These are phyloP conservation scores for Leccinum variicolor DNA, from an alignment of 768 basidiomycete species.

Conservation along the genomic window DNA sequence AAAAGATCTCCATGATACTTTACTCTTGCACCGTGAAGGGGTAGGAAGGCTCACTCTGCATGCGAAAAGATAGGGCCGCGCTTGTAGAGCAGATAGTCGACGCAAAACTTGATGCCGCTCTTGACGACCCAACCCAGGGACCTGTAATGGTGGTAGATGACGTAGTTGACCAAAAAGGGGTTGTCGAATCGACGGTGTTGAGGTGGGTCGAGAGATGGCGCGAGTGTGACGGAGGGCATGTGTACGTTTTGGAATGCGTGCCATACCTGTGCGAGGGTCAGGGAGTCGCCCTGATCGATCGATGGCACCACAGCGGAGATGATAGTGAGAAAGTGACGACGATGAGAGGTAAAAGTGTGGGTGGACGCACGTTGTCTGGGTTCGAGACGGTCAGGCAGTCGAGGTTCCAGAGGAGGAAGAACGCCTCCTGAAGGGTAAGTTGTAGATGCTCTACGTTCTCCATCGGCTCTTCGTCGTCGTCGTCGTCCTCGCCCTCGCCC, in stretches of 20 bases:
- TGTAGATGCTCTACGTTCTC: conserved; percentile 89
- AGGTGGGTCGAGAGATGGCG: conserved; percentile 26
- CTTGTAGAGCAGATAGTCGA: conserved; percentile 92
- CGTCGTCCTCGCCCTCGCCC: conserved; percentile 8
- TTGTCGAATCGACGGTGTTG: conserved; percentile 68
- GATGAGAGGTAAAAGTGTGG: not conserved
- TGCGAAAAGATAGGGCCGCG: conserved; percentile 93
- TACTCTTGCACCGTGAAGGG: no score
- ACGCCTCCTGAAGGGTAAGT: conserved; percentile 84
- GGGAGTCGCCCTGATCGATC: conserved; percentile 43
- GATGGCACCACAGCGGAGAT: not conserved
- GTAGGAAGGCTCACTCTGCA: conserved; percentile 69
- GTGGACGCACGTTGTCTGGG: conserved; percentile 54
- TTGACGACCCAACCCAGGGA: conserved; percentile 97
- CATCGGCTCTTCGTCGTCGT: conserved; percentile 47
- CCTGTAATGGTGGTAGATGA: conserved; percentile 91
- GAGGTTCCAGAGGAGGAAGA: conserved; percentile 81
- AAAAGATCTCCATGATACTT: not conserved
- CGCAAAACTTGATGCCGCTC: conserved; percentile 95
- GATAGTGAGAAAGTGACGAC: not conserved
- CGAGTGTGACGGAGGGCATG: conserved; percentile 36
- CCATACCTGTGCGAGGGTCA: conserved; percentile 63
- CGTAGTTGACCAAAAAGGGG: conserved; percentile 88
- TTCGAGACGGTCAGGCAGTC: conserved; percentile 76
- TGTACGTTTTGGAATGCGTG: conserved; percentile 57